A percentile compares a stretch with the other conserved stretches of the same genome.
Conservation (phyloP, 2,329 filamentous ascomycete species). For the Cladophialophora psammophila region DNA sequence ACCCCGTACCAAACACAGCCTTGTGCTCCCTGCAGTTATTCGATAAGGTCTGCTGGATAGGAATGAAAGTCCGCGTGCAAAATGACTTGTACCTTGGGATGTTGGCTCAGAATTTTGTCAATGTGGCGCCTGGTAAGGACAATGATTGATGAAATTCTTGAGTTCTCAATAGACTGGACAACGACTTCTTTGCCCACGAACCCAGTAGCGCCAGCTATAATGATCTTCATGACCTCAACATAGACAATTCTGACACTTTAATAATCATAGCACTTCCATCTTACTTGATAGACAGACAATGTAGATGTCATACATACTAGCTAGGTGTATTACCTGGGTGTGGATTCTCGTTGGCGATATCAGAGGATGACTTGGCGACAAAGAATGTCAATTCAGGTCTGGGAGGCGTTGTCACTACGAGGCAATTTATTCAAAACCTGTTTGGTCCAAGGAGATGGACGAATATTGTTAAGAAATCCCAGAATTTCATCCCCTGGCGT, state of each 20-base stretch:
- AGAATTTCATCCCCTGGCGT: too few relatives aligned
- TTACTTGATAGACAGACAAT: neutral
- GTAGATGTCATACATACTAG: too few relatives aligned
- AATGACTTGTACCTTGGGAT: slow-evolving; percentile 24
- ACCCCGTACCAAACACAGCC: slow-evolving; percentile 20
- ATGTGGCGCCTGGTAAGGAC: slow-evolving; percentile 18
- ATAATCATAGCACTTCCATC: neutral
- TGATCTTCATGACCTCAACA: slow-evolving; percentile 14
- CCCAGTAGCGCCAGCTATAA: slow-evolving; percentile 22
- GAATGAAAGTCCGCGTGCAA: slow-evolving; percentile 19
- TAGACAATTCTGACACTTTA: neutral
- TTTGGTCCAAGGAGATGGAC: too few relatives aligned
- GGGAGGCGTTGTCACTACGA: too few relatives aligned
- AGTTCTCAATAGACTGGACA: slow-evolving; percentile 13
- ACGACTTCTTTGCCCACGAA: slow-evolving; percentile 25
- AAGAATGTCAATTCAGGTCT: too few relatives aligned
- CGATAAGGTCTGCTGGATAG: slow-evolving; percentile 18
- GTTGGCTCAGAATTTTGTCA: slow-evolving; percentile 2
- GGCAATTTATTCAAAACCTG: too few relatives aligned
- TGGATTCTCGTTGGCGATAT: too few relatives aligned
- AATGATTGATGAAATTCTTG: slow-evolving; percentile 11
- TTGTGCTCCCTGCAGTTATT: slow-evolving; percentile 14
- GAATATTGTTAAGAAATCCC: too few relatives aligned
- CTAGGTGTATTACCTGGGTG: too few relatives aligned
- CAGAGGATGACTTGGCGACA: too few relatives aligned